These are phyloP conservation scores for Aspergillus quadrilineatus DNA, from an alignment of 2,329 filamentous ascomycete genomes.

Conservation along the genomic window DNA sequence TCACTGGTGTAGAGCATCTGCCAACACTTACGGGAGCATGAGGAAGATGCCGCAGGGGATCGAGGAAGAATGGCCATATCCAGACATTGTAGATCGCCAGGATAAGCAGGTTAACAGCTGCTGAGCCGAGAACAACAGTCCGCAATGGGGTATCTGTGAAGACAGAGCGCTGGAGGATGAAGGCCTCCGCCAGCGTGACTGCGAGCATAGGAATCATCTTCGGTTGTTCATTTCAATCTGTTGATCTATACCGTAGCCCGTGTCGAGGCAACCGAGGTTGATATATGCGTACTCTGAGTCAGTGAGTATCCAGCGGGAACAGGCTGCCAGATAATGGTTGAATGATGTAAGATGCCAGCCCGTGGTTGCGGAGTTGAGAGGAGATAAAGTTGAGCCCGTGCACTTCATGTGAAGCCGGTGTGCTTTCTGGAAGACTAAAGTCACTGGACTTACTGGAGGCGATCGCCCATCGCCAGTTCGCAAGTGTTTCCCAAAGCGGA, in stretches of 20 bases:
- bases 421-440: neutral
- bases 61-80: slow-evolving; percentile 53
- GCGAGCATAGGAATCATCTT: slow-evolving; percentile 8
- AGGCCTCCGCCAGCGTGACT: slow-evolving; percentile 30
- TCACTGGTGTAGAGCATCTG: neutral
- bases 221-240: neutral
- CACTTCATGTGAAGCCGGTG: neutral
- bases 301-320: neutral
- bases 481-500: slow-evolving; percentile 15
- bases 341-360: slow-evolving; percentile 4
- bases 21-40: slow-evolving; percentile 30
- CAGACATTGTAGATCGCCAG: slow-evolving; percentile 40
- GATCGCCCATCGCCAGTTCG: slow-evolving; percentile 18
- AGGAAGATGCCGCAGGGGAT: slow-evolving; percentile 53
- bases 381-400: neutral
- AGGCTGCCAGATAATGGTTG: slow-evolving; percentile 1
- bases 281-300: neutral
- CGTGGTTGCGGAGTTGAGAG: neutral
- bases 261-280: slow-evolving; percentile 15
- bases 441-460: neutral
- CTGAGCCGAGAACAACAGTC: slow-evolving; percentile 20
- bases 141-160: slow-evolving; percentile 28
- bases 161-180: slow-evolving; percentile 28
- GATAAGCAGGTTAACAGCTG: slow-evolving; percentile 28
- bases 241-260: neutral